These are phyloP conservation scores for Petunia secreta DNA, from an alignment of 257 asterid species.

Conservation along the genomic window DNA sequence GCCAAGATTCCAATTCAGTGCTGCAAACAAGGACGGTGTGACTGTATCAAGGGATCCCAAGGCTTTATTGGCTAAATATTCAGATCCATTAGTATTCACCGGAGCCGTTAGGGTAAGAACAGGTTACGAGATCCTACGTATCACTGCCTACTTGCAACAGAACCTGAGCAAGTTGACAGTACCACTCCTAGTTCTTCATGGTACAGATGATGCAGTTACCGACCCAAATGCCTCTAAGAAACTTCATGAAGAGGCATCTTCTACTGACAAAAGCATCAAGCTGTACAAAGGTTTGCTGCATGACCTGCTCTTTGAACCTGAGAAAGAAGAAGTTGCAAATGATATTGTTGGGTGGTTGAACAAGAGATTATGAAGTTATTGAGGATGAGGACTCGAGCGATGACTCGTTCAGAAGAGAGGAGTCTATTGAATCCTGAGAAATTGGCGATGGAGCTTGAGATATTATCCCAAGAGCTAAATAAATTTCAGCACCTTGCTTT, in stretches of 20 bases:
- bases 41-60: constrained; percentile 78
- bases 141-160: constrained; percentile 64
- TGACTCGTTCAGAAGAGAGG: too few species aligned
- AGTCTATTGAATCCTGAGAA: too few species aligned
- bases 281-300: constrained; percentile 81
- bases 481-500: too few species aligned
- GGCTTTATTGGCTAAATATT: constrained; percentile 78
- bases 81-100: constrained; percentile 90
- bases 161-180: constrained; percentile 56
- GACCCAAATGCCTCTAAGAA: constrained; percentile 79
- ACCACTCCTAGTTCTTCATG: constrained; percentile 88
- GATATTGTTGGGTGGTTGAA: constrained; percentile 67
- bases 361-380: constrained; percentile 33
- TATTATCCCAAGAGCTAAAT: too few species aligned
- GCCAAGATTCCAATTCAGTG: constrained; percentile 84
- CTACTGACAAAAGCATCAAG: constrained; percentile 71
- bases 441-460: too few species aligned
- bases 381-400: too few species aligned
- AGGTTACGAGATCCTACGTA: constrained; percentile 79
- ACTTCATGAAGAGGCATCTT: constrained; percentile 71
- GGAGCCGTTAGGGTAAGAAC: constrained; percentile 86
- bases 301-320: constrained; percentile 86
- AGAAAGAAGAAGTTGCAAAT: constrained; percentile 63
- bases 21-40: constrained; percentile 78
- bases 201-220: constrained; percentile 73